These are phyloP conservation scores for Ophiostoma triangulosporum DNA, from an alignment of 2,329 filamentous ascomycete genomes.

Conservation along the genomic window DNA sequence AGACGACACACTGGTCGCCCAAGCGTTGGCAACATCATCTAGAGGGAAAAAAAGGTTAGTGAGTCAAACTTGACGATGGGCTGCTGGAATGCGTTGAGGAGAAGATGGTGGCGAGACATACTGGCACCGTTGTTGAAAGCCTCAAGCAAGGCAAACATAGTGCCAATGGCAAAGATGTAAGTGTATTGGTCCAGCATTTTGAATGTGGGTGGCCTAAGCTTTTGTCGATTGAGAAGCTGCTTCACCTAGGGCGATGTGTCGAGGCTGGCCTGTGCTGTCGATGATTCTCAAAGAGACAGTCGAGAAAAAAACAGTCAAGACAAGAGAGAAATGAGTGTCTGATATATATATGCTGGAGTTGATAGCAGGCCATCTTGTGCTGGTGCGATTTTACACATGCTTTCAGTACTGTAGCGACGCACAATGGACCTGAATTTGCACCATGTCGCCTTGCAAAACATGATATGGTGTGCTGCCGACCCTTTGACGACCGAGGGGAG, in stretches of 20 bases:
- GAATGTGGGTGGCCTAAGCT: neutral
- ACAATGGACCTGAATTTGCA: neutral
- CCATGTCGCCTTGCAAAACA: neutral
- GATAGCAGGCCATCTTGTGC: neutral
- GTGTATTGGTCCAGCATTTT: constrained; percentile 42
- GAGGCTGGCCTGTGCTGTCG: neutral
- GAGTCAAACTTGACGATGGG: neutral
- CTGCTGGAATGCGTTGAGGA: neutral
- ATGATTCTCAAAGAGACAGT: neutral
- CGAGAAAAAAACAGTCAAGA: neutral
- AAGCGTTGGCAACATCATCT: constrained; percentile 77
- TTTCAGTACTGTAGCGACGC: neutral
- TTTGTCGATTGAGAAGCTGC: neutral
- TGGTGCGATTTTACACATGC: neutral
- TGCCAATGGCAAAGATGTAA: constrained; percentile 65
- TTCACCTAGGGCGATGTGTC: neutral
- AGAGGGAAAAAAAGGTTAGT: neutral
- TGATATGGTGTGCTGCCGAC: neutral
- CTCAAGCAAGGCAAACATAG: constrained; percentile 61
- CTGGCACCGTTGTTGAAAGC: constrained; percentile 70
- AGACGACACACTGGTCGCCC: constrained; percentile 73
- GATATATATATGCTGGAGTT: neutral
- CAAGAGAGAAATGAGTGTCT: neutral
- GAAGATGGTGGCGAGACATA: constrained; percentile 25
- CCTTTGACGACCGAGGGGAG: neutral